Evolutionary conservation across 2,329 filamentous ascomycete genomes (phyloP), one percentile per base, ranked within the genome.

Genomic region (Pseudocercospora fuligena): DNA sequence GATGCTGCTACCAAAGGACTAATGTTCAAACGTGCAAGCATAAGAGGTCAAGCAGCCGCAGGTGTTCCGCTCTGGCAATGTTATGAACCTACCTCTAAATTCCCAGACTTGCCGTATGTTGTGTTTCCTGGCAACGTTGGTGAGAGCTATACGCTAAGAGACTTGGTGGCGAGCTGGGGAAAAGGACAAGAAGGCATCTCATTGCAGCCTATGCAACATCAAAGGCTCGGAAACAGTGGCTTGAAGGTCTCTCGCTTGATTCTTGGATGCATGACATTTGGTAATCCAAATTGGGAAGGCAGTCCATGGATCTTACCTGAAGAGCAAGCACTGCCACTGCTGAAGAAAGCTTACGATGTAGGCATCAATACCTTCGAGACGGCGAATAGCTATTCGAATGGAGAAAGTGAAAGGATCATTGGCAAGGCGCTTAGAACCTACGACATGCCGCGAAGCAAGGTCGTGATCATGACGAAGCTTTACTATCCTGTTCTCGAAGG

Each of bases 41-140:
- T 89, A 46, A 76, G 87, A 0, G 86, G 87, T 0, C 86, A 89
- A 70, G 86, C 86, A 1, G 85, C 85, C 0, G 79, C 85, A 0
- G 86, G 86, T 1, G 84, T 88, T 11, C 86, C 87, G 0, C 78
- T 88, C 1, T 89, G 86, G 87, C 77, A 82, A 56, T 88, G 86
- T 64, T 81, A 86, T 58, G 86, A 88, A 72, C 74, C 77, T 0
- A 82, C 82, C 0, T 82, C 80, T 27, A 84, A 85, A 61, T 85
- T 82, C 75, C 78, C 78, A 0, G 83, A 82, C 0, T 73, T 88
- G 14, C 84, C 85, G 0, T 88, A 86, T 72, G 83, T 88, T 2
- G 85, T 88, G 0, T 88, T 88, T 63, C 86, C 86, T 1, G 86
- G 86, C 0, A 88, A 88, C 75, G 85, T 88, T 3, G 86, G 85